These are phyloP conservation scores for Smallanthus sonchifolius DNA, from an alignment of 129 eudicot genomes.

Conservation along the genomic window DNA sequence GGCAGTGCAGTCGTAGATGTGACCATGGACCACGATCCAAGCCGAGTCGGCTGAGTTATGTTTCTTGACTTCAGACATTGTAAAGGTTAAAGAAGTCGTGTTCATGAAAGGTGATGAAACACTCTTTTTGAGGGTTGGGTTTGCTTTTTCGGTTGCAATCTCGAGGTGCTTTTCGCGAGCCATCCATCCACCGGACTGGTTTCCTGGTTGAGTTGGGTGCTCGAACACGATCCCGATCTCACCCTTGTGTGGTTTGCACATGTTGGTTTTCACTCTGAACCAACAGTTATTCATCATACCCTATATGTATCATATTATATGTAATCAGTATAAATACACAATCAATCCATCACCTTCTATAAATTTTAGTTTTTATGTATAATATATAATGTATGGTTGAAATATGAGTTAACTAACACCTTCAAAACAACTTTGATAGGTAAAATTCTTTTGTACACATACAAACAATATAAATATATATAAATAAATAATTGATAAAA, in stretches of 20 bases:
- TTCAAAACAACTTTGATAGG: no score
- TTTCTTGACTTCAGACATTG: constrained; percentile 68
- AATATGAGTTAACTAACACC: background rate
- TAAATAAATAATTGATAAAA: background rate
- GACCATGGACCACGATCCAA: constrained; percentile 96
- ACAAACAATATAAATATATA: background rate
- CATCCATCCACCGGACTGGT: constrained; percentile 98
- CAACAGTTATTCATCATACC: constrained; percentile 99
- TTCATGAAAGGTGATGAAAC: constrained; percentile 86
- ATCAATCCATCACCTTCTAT: background rate
- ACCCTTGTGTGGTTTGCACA: constrained; percentile 94
- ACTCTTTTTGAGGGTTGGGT: constrained; percentile 55
- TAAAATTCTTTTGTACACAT: no score
- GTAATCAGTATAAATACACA: background rate
- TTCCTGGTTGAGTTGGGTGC: constrained; percentile 97
- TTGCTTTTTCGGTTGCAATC: constrained; percentile 36
- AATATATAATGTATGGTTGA: no score
- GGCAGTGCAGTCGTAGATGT: constrained; percentile 75
- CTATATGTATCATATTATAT: constrained; percentile 22
- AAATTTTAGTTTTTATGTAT: background rate
- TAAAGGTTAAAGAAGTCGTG: constrained; percentile 46
- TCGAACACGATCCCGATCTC: constrained; percentile 92
- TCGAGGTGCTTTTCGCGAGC: constrained; percentile 72
- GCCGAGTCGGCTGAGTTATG: constrained; percentile 84
- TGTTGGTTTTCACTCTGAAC: constrained; percentile 84